Evolutionary conservation across 139 green algal species (phyloP).

Genomic region (Volvox reticuliferus): DNA sequence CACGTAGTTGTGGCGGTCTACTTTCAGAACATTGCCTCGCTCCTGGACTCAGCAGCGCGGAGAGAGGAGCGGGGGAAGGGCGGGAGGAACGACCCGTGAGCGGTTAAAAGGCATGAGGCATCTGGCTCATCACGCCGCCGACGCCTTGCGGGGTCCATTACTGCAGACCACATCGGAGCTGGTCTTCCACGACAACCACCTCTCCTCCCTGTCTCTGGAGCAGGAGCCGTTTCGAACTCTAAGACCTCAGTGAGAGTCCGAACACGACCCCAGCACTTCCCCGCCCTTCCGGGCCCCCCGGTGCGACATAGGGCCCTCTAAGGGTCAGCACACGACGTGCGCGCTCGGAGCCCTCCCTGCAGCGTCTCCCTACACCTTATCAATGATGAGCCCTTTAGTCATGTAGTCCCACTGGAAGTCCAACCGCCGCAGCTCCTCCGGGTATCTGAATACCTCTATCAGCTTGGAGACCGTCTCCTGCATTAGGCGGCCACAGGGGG

Average conservation of each 20-base stretch:
- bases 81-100: background rate
- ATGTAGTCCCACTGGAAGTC: conserved; percentile 96
- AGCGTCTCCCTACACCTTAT: conserved; percentile 74
- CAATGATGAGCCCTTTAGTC: conserved; percentile 89
- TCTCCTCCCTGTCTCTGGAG: too few species aligned
- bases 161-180: too few species aligned
- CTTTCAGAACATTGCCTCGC: conserved; percentile 76
- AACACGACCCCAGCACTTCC: too few species aligned
- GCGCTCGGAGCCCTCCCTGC: background rate
- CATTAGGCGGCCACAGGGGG: background rate
- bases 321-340: too few species aligned
- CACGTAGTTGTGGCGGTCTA: conserved; percentile 98
- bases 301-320: too few species aligned
- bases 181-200: too few species aligned
- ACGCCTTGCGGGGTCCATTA: too few species aligned
- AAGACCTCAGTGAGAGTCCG: too few species aligned
- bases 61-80: background rate
- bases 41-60: conserved; percentile 20
- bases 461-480: conserved; percentile 68
- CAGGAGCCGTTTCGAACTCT: too few species aligned
- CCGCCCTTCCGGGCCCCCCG: too few species aligned
- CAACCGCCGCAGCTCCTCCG: conserved; percentile 64
- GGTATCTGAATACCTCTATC: conserved; percentile 84
- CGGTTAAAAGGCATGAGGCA: background rate
- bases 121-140: too few species aligned